Conservation (phyloP, 2,329 filamentous ascomycete genomes). For the Pseudogymnoascus sp. region DNA sequence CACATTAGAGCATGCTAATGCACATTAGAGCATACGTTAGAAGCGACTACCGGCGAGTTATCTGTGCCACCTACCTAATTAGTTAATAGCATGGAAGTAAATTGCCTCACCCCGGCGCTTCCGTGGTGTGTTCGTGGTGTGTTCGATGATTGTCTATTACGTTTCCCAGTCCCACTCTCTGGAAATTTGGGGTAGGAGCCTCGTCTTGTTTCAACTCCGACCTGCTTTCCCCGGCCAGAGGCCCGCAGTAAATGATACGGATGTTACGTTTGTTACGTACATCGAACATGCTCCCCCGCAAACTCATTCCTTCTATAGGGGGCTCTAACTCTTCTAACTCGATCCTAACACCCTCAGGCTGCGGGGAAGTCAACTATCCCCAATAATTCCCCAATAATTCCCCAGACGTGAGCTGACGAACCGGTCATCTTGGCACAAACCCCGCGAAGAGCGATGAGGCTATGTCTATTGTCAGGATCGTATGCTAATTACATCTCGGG, state of each 20-base stretch:
- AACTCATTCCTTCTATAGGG: not conserved
- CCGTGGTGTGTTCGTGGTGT: not conserved
- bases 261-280: not conserved
- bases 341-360: not conserved
- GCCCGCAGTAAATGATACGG: not conserved
- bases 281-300: not conserved
- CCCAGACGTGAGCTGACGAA: not conserved
- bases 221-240: not conserved
- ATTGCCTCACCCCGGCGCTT: constrained; percentile 2
- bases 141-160: not conserved
- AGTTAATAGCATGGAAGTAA: constrained; percentile 1
- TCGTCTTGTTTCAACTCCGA: constrained; percentile 1
- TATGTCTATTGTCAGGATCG: not conserved
- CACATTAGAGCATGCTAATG: not conserved
- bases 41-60: not conserved
- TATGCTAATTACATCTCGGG: not conserved
- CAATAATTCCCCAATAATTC: not conserved
- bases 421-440: constrained; percentile 3
- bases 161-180: constrained; percentile 1
- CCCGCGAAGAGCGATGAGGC: not conserved
- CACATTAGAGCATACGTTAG: not conserved
- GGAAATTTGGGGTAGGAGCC: not conserved
- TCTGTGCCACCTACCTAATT: not conserved
- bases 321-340: not conserved
- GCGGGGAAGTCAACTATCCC: constrained; percentile 1